Percentiles rank a stretch among this genome's conserved stretches.
Conservation (phyloP, 2,329 filamentous ascomycete genomes). For the Colletotrichum orbiculare region DNA sequence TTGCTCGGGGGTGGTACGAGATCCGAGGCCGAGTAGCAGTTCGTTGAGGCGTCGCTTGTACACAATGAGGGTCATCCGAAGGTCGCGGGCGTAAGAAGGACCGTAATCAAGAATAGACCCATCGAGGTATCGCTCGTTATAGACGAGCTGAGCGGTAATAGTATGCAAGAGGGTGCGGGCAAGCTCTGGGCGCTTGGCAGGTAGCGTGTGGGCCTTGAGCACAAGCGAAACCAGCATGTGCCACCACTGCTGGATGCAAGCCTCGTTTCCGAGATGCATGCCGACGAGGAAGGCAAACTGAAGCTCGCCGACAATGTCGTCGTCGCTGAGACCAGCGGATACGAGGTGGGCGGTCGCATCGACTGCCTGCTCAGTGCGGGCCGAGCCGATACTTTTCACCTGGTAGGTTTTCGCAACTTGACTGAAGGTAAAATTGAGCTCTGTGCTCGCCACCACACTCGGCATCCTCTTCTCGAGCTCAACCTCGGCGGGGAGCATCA, state of each 20-base stretch:
- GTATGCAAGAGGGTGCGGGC: constrained; percentile 59
- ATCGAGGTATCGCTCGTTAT: constrained; percentile 61
- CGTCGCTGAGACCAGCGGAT: constrained; percentile 44
- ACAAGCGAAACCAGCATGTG: constrained; percentile 63
- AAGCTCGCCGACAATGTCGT: constrained; percentile 67
- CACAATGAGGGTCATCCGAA: constrained; percentile 61
- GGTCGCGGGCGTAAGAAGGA: constrained; percentile 43
- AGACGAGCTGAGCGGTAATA: constrained; percentile 66
- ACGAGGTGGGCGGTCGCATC: constrained; percentile 62
- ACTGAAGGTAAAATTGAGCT: constrained; percentile 61
- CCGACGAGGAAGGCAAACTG: constrained; percentile 70
- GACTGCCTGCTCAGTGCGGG: constrained; percentile 55
- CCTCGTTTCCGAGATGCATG: constrained; percentile 66
- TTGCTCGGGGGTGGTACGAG: constrained; percentile 51
- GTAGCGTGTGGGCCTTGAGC: constrained; percentile 61
- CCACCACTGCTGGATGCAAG: constrained; percentile 73
- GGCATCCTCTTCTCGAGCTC: constrained; percentile 54
- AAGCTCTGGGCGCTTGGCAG: constrained; percentile 55
- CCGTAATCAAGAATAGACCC: constrained; percentile 55
- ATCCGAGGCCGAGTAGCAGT: constrained; percentile 50
- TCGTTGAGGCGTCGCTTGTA: constrained; percentile 67
- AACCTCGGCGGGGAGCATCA: constrained; percentile 49
- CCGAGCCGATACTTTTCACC: constrained; percentile 48
- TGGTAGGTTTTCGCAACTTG: constrained; percentile 56
- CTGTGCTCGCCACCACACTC: constrained; percentile 45